These are phyloP conservation scores for Linanthus parryae DNA, from an alignment of 148 eudicot genomes.

Conservation along the genomic window DNA sequence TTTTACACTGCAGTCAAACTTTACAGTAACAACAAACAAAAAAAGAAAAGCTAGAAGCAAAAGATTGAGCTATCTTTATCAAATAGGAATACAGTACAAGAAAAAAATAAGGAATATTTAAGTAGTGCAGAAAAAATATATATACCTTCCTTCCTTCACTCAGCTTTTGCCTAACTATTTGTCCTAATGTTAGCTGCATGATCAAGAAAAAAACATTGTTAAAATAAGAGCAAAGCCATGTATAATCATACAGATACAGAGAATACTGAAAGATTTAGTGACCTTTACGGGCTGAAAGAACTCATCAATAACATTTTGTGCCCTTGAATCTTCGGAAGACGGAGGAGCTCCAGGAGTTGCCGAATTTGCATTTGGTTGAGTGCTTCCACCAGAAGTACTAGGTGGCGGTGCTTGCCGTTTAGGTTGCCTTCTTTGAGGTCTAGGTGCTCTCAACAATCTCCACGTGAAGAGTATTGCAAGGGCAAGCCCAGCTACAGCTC, in stretches of 20 bases:
- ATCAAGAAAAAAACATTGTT: slow-evolving; percentile 1
- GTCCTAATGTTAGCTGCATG: slow-evolving; percentile 83
- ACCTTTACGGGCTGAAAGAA: slow-evolving; percentile 92
- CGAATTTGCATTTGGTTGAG: slow-evolving; percentile 30
- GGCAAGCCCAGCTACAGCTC: slow-evolving; percentile 89
- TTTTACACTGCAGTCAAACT: too few relatives aligned
- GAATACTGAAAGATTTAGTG: neutral
- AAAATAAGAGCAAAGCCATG: neutral
- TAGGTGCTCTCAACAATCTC: slow-evolving; percentile 67
- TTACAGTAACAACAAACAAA: too few relatives aligned
- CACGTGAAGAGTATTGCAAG: slow-evolving; percentile 77
- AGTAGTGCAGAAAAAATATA: too few relatives aligned
- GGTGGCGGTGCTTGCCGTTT: slow-evolving; percentile 53
- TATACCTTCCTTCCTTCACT: slow-evolving; percentile 96
- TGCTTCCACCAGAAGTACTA: slow-evolving; percentile 47
- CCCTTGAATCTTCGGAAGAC: slow-evolving; percentile 59
- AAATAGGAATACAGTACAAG: neutral
- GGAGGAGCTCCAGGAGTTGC: slow-evolving; percentile 29
- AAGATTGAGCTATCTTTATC: neutral
- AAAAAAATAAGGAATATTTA: too few relatives aligned
- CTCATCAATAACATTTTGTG: slow-evolving; percentile 81
- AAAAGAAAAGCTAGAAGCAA: too few relatives aligned
- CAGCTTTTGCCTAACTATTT: slow-evolving; percentile 81
- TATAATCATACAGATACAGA: neutral
- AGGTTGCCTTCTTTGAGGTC: slow-evolving; percentile 69